phyloP scores from a whole-genome alignment of 2,329 filamentous ascomycete species.

The Dissoconium aciculare region DNA sequence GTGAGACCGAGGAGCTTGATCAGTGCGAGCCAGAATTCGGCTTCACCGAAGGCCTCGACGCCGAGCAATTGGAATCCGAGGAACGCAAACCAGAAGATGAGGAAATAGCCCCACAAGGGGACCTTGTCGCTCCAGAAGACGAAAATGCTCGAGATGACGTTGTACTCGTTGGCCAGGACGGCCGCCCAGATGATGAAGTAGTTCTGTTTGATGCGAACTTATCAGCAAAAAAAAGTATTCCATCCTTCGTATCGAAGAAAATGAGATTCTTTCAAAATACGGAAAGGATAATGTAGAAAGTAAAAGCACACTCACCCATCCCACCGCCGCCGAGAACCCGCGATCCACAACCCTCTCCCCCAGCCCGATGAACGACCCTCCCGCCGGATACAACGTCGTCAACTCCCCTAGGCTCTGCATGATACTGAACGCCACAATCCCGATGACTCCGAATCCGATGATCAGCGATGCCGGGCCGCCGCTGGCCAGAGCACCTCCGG shows the following conservation, averaged over 20 bases:
- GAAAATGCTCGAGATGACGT: constrained; percentile 51
- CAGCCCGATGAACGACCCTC: constrained; percentile 56
- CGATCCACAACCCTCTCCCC: constrained; percentile 57
- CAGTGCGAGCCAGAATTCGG: constrained; percentile 32
- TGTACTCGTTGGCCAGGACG: constrained; percentile 57
- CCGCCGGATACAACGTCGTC: constrained; percentile 56
- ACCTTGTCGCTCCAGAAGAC: constrained; percentile 47
- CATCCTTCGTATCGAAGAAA: not conserved
- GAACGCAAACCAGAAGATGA: constrained; percentile 29
- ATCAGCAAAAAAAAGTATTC: too few relatives aligned
- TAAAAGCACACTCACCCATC: constrained; percentile 40
- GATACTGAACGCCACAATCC: constrained; percentile 49
- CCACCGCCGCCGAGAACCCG: constrained; percentile 52
- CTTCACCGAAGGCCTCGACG: constrained; percentile 29
- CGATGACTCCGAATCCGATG: constrained; percentile 59
- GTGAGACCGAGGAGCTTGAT: constrained; percentile 26
- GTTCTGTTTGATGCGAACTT: constrained; percentile 29
- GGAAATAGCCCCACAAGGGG: constrained; percentile 27
- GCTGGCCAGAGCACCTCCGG: constrained; percentile 51
- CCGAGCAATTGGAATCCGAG: constrained; percentile 27
- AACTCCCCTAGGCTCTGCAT: constrained; percentile 65
- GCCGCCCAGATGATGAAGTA: constrained; percentile 55
- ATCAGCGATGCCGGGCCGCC: constrained; percentile 58
- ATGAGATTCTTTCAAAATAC: too few relatives aligned
- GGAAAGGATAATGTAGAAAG: too few relatives aligned